Evolutionary conservation across 495 filamentous ascomycete genomes (phyloP).

Genomic region (Lophiostoma macrostomum): DNA sequence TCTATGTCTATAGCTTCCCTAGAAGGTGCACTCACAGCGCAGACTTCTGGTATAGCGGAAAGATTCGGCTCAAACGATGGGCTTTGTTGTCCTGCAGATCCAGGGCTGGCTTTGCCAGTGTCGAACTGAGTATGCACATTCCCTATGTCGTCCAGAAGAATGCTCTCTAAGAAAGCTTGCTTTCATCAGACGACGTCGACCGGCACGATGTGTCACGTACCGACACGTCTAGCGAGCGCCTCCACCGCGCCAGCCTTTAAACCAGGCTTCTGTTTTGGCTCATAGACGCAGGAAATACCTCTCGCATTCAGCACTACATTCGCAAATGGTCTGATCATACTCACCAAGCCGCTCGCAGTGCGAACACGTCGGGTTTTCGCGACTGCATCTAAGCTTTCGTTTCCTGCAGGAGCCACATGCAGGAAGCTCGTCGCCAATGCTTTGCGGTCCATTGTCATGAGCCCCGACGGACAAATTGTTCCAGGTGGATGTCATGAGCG

Average conservation of each 20-base stretch:
- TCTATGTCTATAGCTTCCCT: too few relatives aligned
- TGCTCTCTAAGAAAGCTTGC: conserved; percentile 1
- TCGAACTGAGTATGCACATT: conserved; percentile 2
- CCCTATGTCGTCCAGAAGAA: neutral
- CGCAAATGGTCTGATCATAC: neutral
- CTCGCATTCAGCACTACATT: neutral
- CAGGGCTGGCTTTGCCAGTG: neutral
- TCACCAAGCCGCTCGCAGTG: conserved; percentile 8
- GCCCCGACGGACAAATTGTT: conserved; percentile 8
- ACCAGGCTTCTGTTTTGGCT: conserved; percentile 12
- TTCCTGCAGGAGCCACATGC: conserved; percentile 8
- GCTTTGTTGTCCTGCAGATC: too few relatives aligned
- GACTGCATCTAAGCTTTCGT: conserved; percentile 4
- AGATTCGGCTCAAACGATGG: too few relatives aligned
- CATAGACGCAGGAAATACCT: conserved; percentile 4
- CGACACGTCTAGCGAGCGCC: conserved; percentile 4
- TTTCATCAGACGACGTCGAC: neutral
- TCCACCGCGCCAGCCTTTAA: conserved; percentile 10
- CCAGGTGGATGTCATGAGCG: neutral
- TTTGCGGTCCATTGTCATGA: neutral
- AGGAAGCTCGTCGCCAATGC: neutral
- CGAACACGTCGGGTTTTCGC: conserved; percentile 3
- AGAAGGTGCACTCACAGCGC: too few relatives aligned
- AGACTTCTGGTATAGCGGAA: too few relatives aligned
- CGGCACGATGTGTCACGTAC: neutral